Evolutionary conservation across 345 rosid species (phyloP), one percentile per base, ranked within the genome.

Genomic region (Firmiana major): DNA sequence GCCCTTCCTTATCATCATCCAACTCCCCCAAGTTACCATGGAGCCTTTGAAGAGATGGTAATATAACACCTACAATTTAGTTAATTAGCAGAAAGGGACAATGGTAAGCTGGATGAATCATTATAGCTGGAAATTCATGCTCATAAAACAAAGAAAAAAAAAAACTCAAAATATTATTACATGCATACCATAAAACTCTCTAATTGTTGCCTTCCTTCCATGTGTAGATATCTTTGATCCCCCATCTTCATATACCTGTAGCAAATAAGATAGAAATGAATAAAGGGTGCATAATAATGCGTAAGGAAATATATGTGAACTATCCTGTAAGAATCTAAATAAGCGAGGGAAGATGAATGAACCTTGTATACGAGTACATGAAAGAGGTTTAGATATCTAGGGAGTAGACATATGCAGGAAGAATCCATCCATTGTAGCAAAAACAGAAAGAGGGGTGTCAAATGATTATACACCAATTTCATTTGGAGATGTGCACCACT

Each of bases 141-240:
- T 34, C 6, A 73, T 40, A 10, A 21, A 21, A 55, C 16, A 16
- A 24, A 58, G 22, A 17, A 17, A 26, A 17, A 36, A 40, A 11
- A 55, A 38, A 4, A 2, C 40, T 16, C 15, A 31, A 43, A 21
- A 11, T 9, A 57, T 22, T 9, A 24, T 15, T 16, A 64, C 38
- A 21, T 55, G 70, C 84, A 80, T 79, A 93, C 99, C 92, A 75
- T 95, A 95, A 80, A 95, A 95, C 22, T 95, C 98, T 77, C 86
- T 90, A 75, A 93, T 79, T 8, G 98, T 89, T 31, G 99, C 98
- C 81, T 95, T 95, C 83, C 99, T 92, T 81, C 97, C 98, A 71
- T 82, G 87, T 13, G 83, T 74, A 9, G 97, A 79, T 28, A 82
- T 73, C 46, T 76, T 84, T 57, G 89, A 85, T 75, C 84, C 78